Conservation (phyloP, 768 basidiomycete genomes). For the Phaffia tasmanica region DNA sequence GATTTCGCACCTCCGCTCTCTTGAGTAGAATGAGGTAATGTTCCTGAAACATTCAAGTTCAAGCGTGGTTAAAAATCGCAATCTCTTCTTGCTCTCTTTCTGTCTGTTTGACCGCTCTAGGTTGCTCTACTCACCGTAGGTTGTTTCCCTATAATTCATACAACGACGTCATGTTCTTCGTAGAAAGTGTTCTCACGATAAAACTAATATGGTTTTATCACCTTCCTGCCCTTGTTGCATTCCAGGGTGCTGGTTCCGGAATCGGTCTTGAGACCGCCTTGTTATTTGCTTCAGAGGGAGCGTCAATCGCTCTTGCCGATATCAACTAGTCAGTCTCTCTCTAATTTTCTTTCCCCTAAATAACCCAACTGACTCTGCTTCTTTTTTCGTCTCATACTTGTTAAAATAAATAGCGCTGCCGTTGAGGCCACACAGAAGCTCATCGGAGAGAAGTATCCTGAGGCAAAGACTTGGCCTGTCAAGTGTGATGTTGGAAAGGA, state of each 20-base stretch:
- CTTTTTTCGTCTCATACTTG: background rate
- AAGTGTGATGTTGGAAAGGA: conserved; percentile 86
- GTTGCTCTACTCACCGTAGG: too few species aligned
- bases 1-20: too few species aligned
- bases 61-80: too few species aligned
- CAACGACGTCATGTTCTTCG: too few species aligned
- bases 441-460: conserved; percentile 56
- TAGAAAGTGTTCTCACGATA: too few species aligned
- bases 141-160: too few species aligned
- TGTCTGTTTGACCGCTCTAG: too few species aligned
- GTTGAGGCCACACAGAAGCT: conserved; percentile 56
- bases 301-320: conserved; percentile 78
- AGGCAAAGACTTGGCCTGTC: conserved; percentile 51
- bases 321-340: conserved; percentile 49
- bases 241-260: conserved; percentile 42
- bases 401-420: conserved; percentile 39
- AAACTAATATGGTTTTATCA: too few species aligned
- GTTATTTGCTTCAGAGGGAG: conserved; percentile 88
- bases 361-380: background rate
- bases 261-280: conserved; percentile 94
- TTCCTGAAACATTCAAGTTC: too few species aligned
- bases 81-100: too few species aligned
- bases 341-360: background rate
- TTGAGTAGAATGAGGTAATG: too few species aligned
- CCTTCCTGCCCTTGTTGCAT: background rate